Evolutionary conservation across 2,329 filamentous ascomycete species (phyloP).

Genomic region (Elsinoe australis): DNA sequence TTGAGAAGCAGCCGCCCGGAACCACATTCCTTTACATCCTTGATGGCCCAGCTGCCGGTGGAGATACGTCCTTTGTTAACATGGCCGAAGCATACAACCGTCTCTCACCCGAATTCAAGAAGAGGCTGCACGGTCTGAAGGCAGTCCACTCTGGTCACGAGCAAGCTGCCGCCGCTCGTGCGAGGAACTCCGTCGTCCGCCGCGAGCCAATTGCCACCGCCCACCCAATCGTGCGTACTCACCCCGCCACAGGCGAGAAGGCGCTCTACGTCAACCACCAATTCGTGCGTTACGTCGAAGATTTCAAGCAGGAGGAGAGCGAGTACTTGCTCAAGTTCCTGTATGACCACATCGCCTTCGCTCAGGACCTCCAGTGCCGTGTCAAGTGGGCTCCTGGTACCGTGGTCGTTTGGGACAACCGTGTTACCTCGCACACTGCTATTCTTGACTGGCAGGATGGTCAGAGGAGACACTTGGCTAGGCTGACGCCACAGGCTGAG

Average conservation of each 20-base stretch:
- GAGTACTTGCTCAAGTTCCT: slow-evolving; percentile 70
- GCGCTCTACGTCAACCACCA: slow-evolving; percentile 75
- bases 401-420: slow-evolving; percentile 81
- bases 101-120: slow-evolving; percentile 68
- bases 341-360: slow-evolving; percentile 64
- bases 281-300: slow-evolving; percentile 74
- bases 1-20: slow-evolving; percentile 79
- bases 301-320: slow-evolving; percentile 79
- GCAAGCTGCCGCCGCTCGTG: slow-evolving; percentile 64
- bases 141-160: slow-evolving; percentile 75
- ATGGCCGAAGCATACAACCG: slow-evolving; percentile 73
- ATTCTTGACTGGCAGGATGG: slow-evolving; percentile 76
- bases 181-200: slow-evolving; percentile 61
- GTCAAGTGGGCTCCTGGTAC: slow-evolving; percentile 74
- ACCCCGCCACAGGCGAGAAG: slow-evolving; percentile 75
- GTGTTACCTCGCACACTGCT: slow-evolving; percentile 67
- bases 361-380: slow-evolving; percentile 64
- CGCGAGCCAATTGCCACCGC: slow-evolving; percentile 66
- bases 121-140: slow-evolving; percentile 70
- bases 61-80: slow-evolving; percentile 77
- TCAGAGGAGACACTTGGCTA: slow-evolving; percentile 67
- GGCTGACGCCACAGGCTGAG: slow-evolving; percentile 79
- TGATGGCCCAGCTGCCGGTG: slow-evolving; percentile 71
- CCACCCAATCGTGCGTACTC: slow-evolving; percentile 73
- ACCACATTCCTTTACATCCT: slow-evolving; percentile 85